Evolutionary conservation across 176 grass and related monocot genomes (phyloP).

Genomic region (Phyllostachys edulis): DNA sequence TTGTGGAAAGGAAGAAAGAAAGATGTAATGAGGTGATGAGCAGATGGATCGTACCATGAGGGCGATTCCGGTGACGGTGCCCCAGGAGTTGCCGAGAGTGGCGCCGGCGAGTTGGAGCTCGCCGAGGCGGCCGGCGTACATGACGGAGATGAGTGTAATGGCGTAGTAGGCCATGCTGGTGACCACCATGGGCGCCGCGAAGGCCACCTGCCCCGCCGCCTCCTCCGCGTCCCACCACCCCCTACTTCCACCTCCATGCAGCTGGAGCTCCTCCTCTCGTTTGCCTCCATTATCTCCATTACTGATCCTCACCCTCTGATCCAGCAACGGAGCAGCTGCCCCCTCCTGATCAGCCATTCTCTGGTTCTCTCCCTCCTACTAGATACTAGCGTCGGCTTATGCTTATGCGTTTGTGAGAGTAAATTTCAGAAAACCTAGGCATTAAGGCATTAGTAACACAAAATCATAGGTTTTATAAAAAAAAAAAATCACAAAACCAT

Average conservation of each 20-base stretch:
- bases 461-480: no score
- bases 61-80: conserved; percentile 71
- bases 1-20: neutral
- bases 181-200: conserved; percentile 74
- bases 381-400: neutral
- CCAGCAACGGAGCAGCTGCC: conserved; percentile 25
- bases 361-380: neutral
- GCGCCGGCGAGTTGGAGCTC: conserved; percentile 72
- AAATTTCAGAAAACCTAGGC: no score
- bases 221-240: conserved; percentile 39
- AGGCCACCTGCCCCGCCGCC: conserved; percentile 47
- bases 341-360: conserved; percentile 18
- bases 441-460: no score
- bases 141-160: conserved; percentile 79
- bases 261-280: neutral
- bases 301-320: neutral
- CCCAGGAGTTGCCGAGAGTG: conserved; percentile 87
- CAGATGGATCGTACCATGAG: conserved; percentile 51
- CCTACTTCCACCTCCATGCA: neutral
- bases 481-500: no score
- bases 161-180: conserved; percentile 82
- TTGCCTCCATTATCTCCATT: neutral
- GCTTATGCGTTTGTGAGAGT: no score
- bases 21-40: neutral
- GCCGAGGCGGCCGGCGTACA: conserved; percentile 86